Percentiles rank a stretch among this genome's conserved stretches.
Evolutionary conservation across 2,329 filamentous ascomycete species (phyloP).

Genomic region (Dendryphion nanum): DNA sequence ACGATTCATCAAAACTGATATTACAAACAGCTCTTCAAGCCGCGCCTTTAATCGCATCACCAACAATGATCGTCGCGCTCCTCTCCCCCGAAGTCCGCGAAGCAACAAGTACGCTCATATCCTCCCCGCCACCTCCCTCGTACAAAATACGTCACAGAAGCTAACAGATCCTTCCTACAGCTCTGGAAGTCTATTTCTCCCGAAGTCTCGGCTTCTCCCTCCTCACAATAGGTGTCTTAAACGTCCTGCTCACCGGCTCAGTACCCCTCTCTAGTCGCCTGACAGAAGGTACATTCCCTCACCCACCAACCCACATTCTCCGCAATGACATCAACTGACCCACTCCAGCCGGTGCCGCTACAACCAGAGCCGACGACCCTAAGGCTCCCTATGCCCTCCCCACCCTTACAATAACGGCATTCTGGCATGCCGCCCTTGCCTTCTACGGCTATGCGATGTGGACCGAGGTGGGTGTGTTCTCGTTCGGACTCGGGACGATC

Average conservation of each 20-base stretch:
- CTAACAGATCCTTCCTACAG: slow-evolving; percentile 33
- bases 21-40: slow-evolving; percentile 43
- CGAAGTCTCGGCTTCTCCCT: slow-evolving; percentile 68
- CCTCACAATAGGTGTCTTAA: slow-evolving; percentile 61
- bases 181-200: slow-evolving; percentile 70
- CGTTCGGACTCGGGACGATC: slow-evolving; percentile 60
- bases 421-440: slow-evolving; percentile 61
- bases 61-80: slow-evolving; percentile 60
- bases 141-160: slow-evolving; percentile 2
- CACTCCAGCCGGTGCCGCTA: slow-evolving; percentile 23
- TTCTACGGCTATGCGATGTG: slow-evolving; percentile 66
- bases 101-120: slow-evolving; percentile 52
- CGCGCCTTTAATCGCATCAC: slow-evolving; percentile 57
- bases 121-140: not conserved
- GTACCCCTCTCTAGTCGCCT: slow-evolving; percentile 62
- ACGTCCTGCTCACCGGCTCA: slow-evolving; percentile 68
- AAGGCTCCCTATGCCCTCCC: slow-evolving; percentile 57
- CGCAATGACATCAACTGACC: slow-evolving; percentile 3
- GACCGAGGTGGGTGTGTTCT: slow-evolving; percentile 54
- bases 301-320: not conserved
- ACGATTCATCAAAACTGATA: too few species aligned
- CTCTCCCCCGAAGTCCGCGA: slow-evolving; percentile 58
- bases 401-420: slow-evolving; percentile 62
- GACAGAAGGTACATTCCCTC: slow-evolving; percentile 21
- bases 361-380: slow-evolving; percentile 35